A percentile compares a stretch with the other conserved stretches of the same genome.
These are phyloP conservation scores for Trebouxiophyceae sp. DNA, from an alignment of 163 green algal genomes.

Conservation along the genomic window DNA sequence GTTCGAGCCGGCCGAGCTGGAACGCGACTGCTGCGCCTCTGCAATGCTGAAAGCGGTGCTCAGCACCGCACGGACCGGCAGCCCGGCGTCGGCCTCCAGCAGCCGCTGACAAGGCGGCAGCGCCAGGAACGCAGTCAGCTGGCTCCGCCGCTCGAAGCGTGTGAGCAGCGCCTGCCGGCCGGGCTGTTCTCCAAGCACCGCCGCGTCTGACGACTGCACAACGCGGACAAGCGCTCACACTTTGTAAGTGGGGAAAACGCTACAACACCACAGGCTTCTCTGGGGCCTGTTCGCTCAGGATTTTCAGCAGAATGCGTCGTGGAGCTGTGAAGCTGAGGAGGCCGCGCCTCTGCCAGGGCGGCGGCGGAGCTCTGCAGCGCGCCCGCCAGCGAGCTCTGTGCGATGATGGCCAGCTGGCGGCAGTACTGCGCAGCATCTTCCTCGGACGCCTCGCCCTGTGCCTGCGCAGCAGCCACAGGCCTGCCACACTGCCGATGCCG, in stretches of 20 bases:
- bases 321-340: not conserved
- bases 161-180: not conserved
- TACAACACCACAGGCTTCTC: not conserved
- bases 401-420: not conserved
- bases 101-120: not conserved
- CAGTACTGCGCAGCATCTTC: not conserved
- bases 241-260: not conserved
- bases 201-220: not conserved
- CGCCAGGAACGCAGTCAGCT: not conserved
- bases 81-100: not conserved
- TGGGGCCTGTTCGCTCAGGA: no score
- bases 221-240: not conserved
- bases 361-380: not conserved
- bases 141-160: not conserved
- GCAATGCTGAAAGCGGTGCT: not conserved
- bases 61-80: not conserved
- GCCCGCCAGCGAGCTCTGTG: not conserved
- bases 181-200: not conserved
- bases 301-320: not conserved
- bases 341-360: not conserved
- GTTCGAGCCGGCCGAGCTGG: no score
- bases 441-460: not conserved
- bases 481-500: not conserved
- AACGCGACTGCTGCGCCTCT: not conserved
- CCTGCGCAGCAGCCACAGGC: not conserved